These are phyloP conservation scores for Guyanaporus albipodus DNA, from an alignment of 768 basidiomycete species.

Conservation along the genomic window DNA sequence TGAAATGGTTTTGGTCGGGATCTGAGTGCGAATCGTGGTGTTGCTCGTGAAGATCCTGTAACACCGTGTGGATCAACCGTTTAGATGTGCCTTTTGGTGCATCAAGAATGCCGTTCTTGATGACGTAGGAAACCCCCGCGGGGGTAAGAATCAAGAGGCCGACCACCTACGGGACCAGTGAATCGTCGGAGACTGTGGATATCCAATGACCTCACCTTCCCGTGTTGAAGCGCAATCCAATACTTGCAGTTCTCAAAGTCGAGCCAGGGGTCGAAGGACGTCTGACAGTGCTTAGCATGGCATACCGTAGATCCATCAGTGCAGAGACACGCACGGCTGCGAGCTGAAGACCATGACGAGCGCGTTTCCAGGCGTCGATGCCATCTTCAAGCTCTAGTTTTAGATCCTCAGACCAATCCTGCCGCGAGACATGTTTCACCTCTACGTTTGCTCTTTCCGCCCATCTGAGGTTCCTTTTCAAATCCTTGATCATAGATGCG, in stretches of 20 bases:
- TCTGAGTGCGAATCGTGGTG: slow-evolving; percentile 1
- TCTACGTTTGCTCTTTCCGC: slow-evolving; percentile 54
- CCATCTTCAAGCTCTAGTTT: slow-evolving; percentile 47
- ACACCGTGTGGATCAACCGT: slow-evolving; percentile 44
- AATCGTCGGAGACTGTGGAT: not conserved
- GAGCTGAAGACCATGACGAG: slow-evolving; percentile 55
- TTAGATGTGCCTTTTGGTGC: slow-evolving; percentile 55
- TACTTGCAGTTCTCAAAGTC: slow-evolving; percentile 54
- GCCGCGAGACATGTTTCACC: slow-evolving; percentile 40
- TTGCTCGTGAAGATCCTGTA: slow-evolving; percentile 40
- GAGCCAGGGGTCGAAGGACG: slow-evolving; percentile 49
- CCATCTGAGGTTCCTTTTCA: slow-evolving; percentile 57
- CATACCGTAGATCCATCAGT: not conserved
- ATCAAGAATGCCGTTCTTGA: slow-evolving; percentile 52
- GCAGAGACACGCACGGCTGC: slow-evolving; percentile 42
- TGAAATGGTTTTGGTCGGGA: slow-evolving; percentile 16
- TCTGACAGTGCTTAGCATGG: slow-evolving; percentile 24
- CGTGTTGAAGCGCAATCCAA: slow-evolving; percentile 46
- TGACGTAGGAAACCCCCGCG: slow-evolving; percentile 44
- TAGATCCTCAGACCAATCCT: slow-evolving; percentile 41
- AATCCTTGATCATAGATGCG: slow-evolving; percentile 46
- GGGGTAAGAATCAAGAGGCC: slow-evolving; percentile 51
- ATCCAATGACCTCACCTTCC: not conserved
- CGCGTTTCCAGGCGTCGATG: slow-evolving; percentile 52
- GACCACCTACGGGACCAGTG: slow-evolving; percentile 30